Evolutionary conservation across 2,329 filamentous ascomycete species (phyloP), one percentile per base, ranked within the genome.

Genomic region (Gyromitra esculenta): DNA sequence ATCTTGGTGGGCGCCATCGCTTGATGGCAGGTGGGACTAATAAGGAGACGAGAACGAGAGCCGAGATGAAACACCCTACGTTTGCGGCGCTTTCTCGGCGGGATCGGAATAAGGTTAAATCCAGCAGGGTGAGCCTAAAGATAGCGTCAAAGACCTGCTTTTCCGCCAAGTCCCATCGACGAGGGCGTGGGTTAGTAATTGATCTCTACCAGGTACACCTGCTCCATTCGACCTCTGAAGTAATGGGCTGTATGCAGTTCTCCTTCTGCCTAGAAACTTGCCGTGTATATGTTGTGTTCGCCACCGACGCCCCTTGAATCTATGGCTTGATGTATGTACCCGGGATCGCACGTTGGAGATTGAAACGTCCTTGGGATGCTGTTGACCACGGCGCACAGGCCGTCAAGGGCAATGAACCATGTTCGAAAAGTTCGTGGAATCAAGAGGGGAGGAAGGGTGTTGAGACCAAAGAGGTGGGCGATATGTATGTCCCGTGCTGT

Each of bases 91-190:
- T 35, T 69, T 41, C 66, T 69, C 57, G 66, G 69, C 50, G 15
- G 35, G 39, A 48, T 70, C 73, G 48, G 45, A 37, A 57, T 71
- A 71, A 70, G 66, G 73, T 71, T 75, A 71, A 71, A 64, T 60
- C 25, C 31, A 31, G 11, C 50, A 50, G 64, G 64, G 62, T 48
- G 39, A 7, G 8, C n/a, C 62, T 57, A 73, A 73, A 68, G 39
- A 68, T 60, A 73, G 50, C 45, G 15, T 39, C 43, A 65, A 50
- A 52, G 25, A 31, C n/a, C 57, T n/a, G 37, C 48, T 52, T 52
- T n/a, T 52, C 48, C 18, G 9, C 57, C 57, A n/a, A 31, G 25
- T 4, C 25, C 25, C 25, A 31, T 31, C 25, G 25, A 31, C 25
- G 25, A 31, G 25, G 4, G 25, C 37, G 35, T 39, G 13, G 35